Percentiles rank a stretch among this genome's conserved stretches.
Conservation (phyloP, 2,329 filamentous ascomycete genomes). For the Thyridium curvatum region DNA sequence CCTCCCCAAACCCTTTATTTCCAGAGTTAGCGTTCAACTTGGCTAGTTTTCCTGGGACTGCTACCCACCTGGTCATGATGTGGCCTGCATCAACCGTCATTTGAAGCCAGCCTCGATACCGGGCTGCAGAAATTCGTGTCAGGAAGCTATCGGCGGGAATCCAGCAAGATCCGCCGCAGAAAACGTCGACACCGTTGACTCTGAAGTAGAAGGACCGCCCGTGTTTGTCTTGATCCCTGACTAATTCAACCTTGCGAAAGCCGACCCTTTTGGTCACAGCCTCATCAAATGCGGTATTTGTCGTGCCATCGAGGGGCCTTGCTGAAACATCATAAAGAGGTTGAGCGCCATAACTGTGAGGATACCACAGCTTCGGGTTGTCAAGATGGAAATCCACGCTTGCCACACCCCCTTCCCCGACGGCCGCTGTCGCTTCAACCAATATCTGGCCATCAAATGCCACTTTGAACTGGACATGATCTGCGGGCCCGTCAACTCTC, state of each 20-base stretch:
- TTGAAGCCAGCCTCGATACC: slow-evolving; percentile 49
- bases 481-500: slow-evolving; percentile 23
- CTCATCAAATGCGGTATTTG: slow-evolving; percentile 26
- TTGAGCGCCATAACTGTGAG: slow-evolving; percentile 22
- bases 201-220: slow-evolving; percentile 31
- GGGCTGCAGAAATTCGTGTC: slow-evolving; percentile 25
- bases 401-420: too few species aligned
- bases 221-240: slow-evolving; percentile 34
- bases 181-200: slow-evolving; percentile 25
- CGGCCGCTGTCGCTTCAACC: not conserved
- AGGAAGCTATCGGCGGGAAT: slow-evolving; percentile 27
- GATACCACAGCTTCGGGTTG: slow-evolving; percentile 40
- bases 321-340: slow-evolving; percentile 45
- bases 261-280: slow-evolving; percentile 42
- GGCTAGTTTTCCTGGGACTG: too few species aligned
- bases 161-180: slow-evolving; percentile 29
- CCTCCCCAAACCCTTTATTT: slow-evolving; percentile 55
- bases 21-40: too few species aligned
- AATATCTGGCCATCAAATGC: slow-evolving; percentile 13
- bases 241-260: slow-evolving; percentile 43
- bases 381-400: slow-evolving; percentile 22
- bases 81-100: slow-evolving; percentile 63
- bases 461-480: slow-evolving; percentile 8
- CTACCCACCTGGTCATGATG: slow-evolving; percentile 36
- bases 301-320: slow-evolving; percentile 18